Base-by-base conservation (phyloP, 495 filamentous ascomycete species). In the Pseudevernia furfuracea region DNA sequence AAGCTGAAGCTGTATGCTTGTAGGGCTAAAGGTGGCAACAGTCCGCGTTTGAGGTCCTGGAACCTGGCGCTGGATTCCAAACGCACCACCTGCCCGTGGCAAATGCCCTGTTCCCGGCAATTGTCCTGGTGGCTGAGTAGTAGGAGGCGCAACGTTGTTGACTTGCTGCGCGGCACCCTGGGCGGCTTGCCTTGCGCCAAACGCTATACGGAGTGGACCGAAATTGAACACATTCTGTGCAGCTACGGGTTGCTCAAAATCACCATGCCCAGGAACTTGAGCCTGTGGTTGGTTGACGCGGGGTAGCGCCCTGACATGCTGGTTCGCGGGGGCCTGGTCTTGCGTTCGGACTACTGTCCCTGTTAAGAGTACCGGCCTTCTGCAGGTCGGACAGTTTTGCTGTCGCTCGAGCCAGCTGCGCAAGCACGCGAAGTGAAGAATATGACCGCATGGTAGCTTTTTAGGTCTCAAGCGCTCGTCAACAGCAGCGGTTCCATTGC, bases 341-440 rank as follows among this genome's bases (percentile, higher is more conserved):
- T 59, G 70, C 70, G 46, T 69, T 69, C 37, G 73, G 3, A 67
- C 68, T 23, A 79, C 63, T 23, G 63, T 34, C 11, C 66, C 65
- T 28, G 68, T 67, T 41, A 70, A 70, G 1, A 89, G 75, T 38
- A 98, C 95, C 28, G 94, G 84, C 38, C 90, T 82, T 63, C 94
- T 85, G 73, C 94, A 98, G 5, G 93, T 97, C 15, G 94, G 94
- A 74, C 94, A 98, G 30, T 94, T 92, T 73, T 97, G 95, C 73
- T 98, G 94, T 61, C 94, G 86, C 77, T 97, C 94, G n/a, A 98
- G 78, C 94, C 94, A 98, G 73, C 93, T 95, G 71, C 91, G 87
- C 53, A 98, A 83, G 71, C 94, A 98, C 25, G 91, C 85, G 67
- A 96, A 91, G 74, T 98, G 94, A 39, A 98, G 77, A 56, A 97